Percentiles rank a stretch among this genome's conserved stretches.
phyloP scores from a whole-genome alignment of 1,284 basidiomycete genomes.

The Pyrrhoderma noxium region DNA sequence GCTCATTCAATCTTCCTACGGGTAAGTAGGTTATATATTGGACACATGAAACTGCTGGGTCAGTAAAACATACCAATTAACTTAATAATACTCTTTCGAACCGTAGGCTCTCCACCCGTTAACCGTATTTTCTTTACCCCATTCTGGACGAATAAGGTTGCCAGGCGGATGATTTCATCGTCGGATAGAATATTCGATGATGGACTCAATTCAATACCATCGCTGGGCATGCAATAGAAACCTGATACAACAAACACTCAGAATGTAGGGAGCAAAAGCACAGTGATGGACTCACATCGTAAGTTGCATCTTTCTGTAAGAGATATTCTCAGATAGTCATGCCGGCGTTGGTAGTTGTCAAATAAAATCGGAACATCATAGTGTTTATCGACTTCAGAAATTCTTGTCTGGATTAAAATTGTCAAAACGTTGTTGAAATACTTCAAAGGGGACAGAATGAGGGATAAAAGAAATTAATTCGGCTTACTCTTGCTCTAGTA shows the following conservation, averaged over 20 bases:
- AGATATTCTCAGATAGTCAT: conserved; percentile 82
- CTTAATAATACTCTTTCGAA: conserved; percentile 70
- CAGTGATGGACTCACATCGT: conserved; percentile 48
- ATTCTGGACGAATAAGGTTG: conserved; percentile 70
- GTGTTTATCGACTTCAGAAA: conserved; percentile 4
- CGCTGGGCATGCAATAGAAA: conserved; percentile 87
- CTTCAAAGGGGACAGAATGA: too few relatives aligned
- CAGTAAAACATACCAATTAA: conserved; percentile 51
- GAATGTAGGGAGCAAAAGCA: conserved; percentile 1
- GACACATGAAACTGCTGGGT: conserved; percentile 12
- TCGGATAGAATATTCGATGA: conserved; percentile 63
- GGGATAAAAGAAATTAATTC: too few relatives aligned
- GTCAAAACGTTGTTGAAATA: neutral
- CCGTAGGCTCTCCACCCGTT: conserved; percentile 85
- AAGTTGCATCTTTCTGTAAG: conserved; percentile 85
- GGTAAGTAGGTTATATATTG: conserved; percentile 12
- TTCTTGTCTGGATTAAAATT: conserved; percentile 1
- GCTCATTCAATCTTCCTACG: conserved; percentile 46
- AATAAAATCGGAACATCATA: conserved; percentile 38
- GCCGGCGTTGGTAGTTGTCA: conserved; percentile 63
- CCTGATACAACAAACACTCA: conserved; percentile 34
- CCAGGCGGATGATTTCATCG: conserved; percentile 69
- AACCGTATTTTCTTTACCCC: conserved; percentile 84
- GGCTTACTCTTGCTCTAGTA: conserved; percentile 7
- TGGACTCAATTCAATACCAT: conserved; percentile 74